Evolutionary conservation across 2,329 filamentous ascomycete species (phyloP).

Genomic region (Leptographium lundbergii): DNA sequence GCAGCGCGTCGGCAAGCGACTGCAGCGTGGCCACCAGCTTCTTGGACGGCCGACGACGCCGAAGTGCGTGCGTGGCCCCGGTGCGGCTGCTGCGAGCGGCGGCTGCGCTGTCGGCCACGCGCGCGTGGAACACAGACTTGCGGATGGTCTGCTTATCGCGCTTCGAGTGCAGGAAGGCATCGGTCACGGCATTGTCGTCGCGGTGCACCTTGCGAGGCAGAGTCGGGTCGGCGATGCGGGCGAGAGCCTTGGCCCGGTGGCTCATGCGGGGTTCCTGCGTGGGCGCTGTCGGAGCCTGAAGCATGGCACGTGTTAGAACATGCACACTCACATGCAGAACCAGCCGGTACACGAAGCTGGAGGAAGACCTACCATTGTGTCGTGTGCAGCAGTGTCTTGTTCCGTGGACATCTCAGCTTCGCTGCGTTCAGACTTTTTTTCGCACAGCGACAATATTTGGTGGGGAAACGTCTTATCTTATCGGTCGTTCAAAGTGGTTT

Average conservation of each 20-base stretch:
- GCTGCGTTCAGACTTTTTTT: background rate
- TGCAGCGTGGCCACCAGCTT: constrained; percentile 68
- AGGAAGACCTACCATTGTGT: background rate
- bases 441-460: background rate
- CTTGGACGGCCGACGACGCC: constrained; percentile 54
- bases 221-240: constrained; percentile 37
- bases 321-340: background rate
- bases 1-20: constrained; percentile 68
- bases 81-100: background rate
- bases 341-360: background rate
- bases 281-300: constrained; percentile 15
- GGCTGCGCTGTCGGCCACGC: constrained; percentile 49
- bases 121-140: constrained; percentile 65
- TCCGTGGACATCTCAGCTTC: background rate
- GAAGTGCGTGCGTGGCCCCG: constrained; percentile 26
- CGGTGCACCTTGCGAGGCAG: constrained; percentile 40
- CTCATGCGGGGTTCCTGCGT: constrained; percentile 4
- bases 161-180: constrained; percentile 59
- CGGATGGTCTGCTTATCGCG: constrained; percentile 74
- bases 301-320: too few species aligned
- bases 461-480: background rate
- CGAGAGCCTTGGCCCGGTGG: constrained; percentile 35
- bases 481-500: background rate
- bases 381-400: background rate
- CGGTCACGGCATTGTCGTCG: constrained; percentile 34